Percentiles rank a stretch among this genome's conserved stretches.
These are phyloP conservation scores for Boletus insuetus DNA, from an alignment of 768 basidiomycete species.

Conservation along the genomic window DNA sequence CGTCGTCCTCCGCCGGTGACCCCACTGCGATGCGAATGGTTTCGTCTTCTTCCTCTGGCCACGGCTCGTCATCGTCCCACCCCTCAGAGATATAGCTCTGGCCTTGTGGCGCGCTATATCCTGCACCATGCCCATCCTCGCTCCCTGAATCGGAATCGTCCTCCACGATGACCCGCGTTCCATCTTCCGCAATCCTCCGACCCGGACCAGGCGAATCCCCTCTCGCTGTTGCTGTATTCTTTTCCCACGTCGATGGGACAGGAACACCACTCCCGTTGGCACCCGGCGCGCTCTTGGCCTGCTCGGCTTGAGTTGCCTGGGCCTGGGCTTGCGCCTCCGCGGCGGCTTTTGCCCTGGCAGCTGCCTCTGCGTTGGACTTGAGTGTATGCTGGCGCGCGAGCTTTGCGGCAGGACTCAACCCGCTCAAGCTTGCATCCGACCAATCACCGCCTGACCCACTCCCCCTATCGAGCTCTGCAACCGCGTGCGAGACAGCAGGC, in stretches of 20 bases:
- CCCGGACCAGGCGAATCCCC: slow-evolving; percentile 44
- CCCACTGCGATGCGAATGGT: slow-evolving; percentile 52
- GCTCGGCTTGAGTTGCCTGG: slow-evolving; percentile 25
- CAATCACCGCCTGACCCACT: slow-evolving; percentile 47
- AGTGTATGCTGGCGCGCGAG: slow-evolving; percentile 90
- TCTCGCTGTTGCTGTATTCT: slow-evolving; percentile 66
- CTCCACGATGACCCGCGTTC: slow-evolving; percentile 61
- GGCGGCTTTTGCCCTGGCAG: slow-evolving; percentile 38
- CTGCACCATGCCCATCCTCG: slow-evolving; percentile 45
- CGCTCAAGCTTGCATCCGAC: slow-evolving; percentile 58
- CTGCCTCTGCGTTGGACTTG: slow-evolving; percentile 65
- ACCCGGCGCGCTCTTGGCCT: slow-evolving; percentile 18
- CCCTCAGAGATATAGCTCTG: slow-evolving; percentile 54
- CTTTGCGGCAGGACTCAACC: slow-evolving; percentile 86
- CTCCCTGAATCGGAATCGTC: slow-evolving; percentile 66
- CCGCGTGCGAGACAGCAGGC: slow-evolving; percentile 75
- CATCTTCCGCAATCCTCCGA: slow-evolving; percentile 58
- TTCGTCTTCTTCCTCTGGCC: slow-evolving; percentile 69
- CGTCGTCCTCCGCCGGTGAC: slow-evolving; percentile 41
- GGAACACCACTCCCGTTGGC: slow-evolving; percentile 34
- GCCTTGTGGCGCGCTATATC: slow-evolving; percentile 32
- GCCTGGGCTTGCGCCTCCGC: slow-evolving; percentile 26
- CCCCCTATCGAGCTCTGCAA: slow-evolving; percentile 77
- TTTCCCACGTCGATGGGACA: slow-evolving; percentile 73
- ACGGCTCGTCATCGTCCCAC: slow-evolving; percentile 80